Conservation (phyloP, 2,329 filamentous ascomycete genomes). For the Colletotrichum sp. region DNA sequence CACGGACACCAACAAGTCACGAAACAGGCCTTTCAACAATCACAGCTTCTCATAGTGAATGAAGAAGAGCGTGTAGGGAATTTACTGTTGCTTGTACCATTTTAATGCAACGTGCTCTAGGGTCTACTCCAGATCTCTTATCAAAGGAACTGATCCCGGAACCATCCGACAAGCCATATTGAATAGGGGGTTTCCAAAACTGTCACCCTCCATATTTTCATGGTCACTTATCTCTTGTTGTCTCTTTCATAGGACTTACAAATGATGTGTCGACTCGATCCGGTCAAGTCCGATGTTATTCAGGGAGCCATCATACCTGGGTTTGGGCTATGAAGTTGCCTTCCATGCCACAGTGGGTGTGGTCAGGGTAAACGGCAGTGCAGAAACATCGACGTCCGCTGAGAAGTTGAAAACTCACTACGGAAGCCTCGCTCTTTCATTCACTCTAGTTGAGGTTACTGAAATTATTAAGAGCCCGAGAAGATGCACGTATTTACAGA, state of each 20-base stretch:
- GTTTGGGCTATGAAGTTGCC: not conserved
- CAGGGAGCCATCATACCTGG: not conserved
- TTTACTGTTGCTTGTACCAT: rapidly evolving
- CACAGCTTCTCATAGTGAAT: not conserved
- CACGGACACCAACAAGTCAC: not conserved
- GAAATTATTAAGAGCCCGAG: not conserved
- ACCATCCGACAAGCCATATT: not conserved
- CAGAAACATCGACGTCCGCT: not conserved
- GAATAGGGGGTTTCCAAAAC: not conserved
- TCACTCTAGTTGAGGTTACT: not conserved
- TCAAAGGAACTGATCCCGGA: not conserved
- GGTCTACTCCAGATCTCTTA: not conserved
- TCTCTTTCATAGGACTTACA: not conserved
- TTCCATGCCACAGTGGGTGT: not conserved
- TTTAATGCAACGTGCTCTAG: not conserved
- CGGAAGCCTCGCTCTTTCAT: not conserved
- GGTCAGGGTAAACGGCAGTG: not conserved
- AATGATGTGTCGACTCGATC: not conserved
- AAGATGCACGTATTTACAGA: not conserved
- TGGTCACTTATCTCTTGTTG: not conserved
- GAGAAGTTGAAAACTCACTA: not conserved
- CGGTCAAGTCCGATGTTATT: not conserved
- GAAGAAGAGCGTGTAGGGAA: not conserved
- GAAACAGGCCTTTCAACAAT: not conserved
- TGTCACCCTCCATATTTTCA: not conserved